These are phyloP conservation scores for Exophiala lecanii-corni DNA, from an alignment of 2,329 filamentous ascomycete species.

Conservation along the genomic window DNA sequence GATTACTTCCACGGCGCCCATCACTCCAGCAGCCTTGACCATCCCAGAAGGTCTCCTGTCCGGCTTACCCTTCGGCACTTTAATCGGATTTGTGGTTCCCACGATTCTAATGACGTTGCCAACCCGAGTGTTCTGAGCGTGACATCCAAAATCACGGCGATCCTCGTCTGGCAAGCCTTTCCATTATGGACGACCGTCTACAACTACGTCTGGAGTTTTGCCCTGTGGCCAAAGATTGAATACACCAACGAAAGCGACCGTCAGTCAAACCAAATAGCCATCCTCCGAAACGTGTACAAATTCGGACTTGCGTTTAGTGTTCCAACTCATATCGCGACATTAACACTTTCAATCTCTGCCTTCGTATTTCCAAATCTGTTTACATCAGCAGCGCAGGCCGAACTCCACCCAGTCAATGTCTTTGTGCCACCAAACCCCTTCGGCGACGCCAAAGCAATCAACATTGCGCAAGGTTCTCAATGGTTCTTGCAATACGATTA, in stretches of 20 bases:
- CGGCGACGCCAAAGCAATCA: constrained; percentile 26
- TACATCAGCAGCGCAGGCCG: constrained; percentile 26
- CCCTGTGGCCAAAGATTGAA: constrained; percentile 30
- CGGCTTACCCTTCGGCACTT: constrained; percentile 37
- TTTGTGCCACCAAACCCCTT: constrained; percentile 35
- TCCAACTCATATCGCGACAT: constrained; percentile 37
- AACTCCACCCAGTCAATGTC: constrained; percentile 35
- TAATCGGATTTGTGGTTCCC: constrained; percentile 41
- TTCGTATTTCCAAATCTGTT: constrained; percentile 37
- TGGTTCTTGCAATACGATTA: constrained; percentile 47
- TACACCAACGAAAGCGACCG: constrained; percentile 3
- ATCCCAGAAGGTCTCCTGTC: constrained; percentile 32
- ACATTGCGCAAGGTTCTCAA: constrained; percentile 37
- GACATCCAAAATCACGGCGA: constrained; percentile 42
- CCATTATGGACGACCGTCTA: constrained; percentile 40
- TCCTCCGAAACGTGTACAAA: constrained; percentile 36
- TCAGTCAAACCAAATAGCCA: constrained; percentile 21
- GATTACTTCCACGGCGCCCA: constrained; percentile 31
- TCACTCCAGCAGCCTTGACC: constrained; percentile 29
- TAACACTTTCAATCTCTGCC: constrained; percentile 37
- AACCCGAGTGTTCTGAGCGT: constrained; percentile 35
- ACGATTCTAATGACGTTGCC: constrained; percentile 40
- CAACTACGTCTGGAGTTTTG: constrained; percentile 2
- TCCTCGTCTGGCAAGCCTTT: constrained; percentile 49
- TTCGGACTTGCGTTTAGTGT: constrained; percentile 38